Base-by-base conservation (phyloP, 306 rosid genomes). In the Pyrus bretschneideri region DNA sequence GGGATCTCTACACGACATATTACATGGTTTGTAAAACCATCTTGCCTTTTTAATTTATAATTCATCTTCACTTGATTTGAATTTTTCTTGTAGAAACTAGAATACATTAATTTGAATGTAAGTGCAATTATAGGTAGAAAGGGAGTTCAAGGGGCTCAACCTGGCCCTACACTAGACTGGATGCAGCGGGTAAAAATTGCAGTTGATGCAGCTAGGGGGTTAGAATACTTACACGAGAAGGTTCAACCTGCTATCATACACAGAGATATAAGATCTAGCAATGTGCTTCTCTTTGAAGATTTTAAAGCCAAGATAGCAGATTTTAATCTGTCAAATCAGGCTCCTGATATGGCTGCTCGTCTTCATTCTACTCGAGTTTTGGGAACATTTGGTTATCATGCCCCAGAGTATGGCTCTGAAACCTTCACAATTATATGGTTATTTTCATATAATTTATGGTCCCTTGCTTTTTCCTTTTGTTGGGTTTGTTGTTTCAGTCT, bases 1-100 rank as follows among this genome's bases (percentile, higher is more conserved):
- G 97, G 97, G 99, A 80, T 95, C 99, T 76, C 90, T 95, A 46
- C 99, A 95, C 84, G 99, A 95, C 80, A 91, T 95, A 82, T 87
- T 95, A 84, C 99, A 95, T 46, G 99, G 99, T 92, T 72, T 57
- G 71, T 31, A 49, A 38, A 66, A 46, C 61, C 61, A 60, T 45
- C 12, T 72, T 67, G 35, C 49, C 55, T 8, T 21, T 11, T 57
- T 29, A 35, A 49, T 23, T 62, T 46, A 23, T 10, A 60, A 7
- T 52, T 59, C 31, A 63, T 27, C 44, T 61, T 29, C 15, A 45
- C 33, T 30, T 71, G 25, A 77, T 61, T n/a, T 69, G 60, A 4
- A 7, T 45, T 61, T 66, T 65, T 29, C 15, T 70, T 25, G 22
- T 27, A 70, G 60, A 70, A 49, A 29, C 17, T 75, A 13, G 64